These are phyloP conservation scores for Angomonas deanei DNA, from an alignment of 208 protist genomes.

Conservation along the genomic window DNA sequence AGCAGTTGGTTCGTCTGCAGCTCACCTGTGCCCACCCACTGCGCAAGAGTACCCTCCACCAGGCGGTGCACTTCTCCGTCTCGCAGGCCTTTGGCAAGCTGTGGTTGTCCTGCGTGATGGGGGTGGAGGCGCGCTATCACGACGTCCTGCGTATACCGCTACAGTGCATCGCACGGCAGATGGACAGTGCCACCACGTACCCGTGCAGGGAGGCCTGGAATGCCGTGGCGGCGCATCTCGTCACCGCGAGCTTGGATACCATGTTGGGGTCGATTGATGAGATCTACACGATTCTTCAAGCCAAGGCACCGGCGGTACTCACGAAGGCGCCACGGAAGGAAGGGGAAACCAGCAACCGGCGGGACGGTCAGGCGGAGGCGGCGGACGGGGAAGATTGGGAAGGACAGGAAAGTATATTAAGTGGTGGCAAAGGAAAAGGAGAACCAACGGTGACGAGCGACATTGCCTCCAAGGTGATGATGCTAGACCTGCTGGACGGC, in stretches of 20 bases:
- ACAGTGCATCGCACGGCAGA: background rate
- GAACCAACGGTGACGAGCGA: constrained; percentile 11
- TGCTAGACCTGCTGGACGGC: constrained; percentile 28
- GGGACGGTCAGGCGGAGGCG: constrained; percentile 6
- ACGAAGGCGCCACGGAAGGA: background rate
- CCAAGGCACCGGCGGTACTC: background rate
- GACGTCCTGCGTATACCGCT: background rate
- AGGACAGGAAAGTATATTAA: background rate
- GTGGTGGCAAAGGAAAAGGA: background rate
- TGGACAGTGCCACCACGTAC: constrained; percentile 2
- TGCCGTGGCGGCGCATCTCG: background rate
- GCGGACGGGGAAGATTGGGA: constrained; percentile 14
- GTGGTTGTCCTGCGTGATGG: background rate
- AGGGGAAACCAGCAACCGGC: constrained; percentile 9
- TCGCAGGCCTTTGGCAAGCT: background rate
- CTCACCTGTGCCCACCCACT: background rate
- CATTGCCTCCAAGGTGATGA: constrained; percentile 40
- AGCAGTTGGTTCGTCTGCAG: background rate
- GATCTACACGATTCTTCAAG: background rate
- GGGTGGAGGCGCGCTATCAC: background rate
- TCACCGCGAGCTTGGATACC: background rate
- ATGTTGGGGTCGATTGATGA: background rate
- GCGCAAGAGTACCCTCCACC: background rate
- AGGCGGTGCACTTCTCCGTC: background rate
- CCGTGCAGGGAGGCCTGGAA: background rate